These are phyloP conservation scores for Blastobotrys petasosporus DNA, from an alignment of 1,139 yeast species.

Conservation along the genomic window DNA sequence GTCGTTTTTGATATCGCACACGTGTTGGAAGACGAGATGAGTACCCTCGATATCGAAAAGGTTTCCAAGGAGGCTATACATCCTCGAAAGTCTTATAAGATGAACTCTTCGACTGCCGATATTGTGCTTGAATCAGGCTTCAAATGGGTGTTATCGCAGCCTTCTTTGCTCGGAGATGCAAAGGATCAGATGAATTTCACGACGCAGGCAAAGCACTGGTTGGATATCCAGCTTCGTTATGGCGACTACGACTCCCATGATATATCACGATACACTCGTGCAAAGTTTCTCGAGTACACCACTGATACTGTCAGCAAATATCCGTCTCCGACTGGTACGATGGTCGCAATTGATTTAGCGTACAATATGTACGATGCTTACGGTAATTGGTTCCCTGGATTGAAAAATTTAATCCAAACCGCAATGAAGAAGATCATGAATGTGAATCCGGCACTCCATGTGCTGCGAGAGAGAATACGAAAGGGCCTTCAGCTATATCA, in stretches of 20 bases:
- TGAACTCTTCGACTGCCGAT: slow-evolving; percentile 96
- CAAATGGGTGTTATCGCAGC: slow-evolving; percentile 81
- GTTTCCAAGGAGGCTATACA: slow-evolving; percentile 92
- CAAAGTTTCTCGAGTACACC: slow-evolving; percentile 89
- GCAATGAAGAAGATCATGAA: slow-evolving; percentile 95
- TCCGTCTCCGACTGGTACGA: slow-evolving; percentile 90
- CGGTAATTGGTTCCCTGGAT: slow-evolving; percentile 96
- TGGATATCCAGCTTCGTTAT: slow-evolving; percentile 89
- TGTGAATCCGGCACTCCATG: slow-evolving; percentile 89
- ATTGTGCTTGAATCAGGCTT: slow-evolving; percentile 67
- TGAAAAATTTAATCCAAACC: slow-evolving; percentile 81
- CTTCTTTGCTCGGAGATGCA: slow-evolving; percentile 58
- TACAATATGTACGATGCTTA: slow-evolving; percentile 94
- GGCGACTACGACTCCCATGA: slow-evolving; percentile 99
- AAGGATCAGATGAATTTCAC: slow-evolving; percentile 36
- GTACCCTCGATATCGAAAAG: slow-evolving; percentile 71
- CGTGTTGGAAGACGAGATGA: slow-evolving; percentile 82
- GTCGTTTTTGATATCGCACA: slow-evolving; percentile 90
- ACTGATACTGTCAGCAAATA: slow-evolving; percentile 78
- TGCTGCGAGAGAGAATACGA: slow-evolving; percentile 85
- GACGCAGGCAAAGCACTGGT: slow-evolving; percentile 76
- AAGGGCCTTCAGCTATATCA: slow-evolving; percentile 92
- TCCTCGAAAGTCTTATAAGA: slow-evolving; percentile 93
- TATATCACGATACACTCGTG: slow-evolving; percentile 86
- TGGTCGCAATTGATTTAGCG: slow-evolving; percentile 88